phyloP scores from a whole-genome alignment of 106 monocot genomes.

The Dendrobium chrysotoxum region DNA sequence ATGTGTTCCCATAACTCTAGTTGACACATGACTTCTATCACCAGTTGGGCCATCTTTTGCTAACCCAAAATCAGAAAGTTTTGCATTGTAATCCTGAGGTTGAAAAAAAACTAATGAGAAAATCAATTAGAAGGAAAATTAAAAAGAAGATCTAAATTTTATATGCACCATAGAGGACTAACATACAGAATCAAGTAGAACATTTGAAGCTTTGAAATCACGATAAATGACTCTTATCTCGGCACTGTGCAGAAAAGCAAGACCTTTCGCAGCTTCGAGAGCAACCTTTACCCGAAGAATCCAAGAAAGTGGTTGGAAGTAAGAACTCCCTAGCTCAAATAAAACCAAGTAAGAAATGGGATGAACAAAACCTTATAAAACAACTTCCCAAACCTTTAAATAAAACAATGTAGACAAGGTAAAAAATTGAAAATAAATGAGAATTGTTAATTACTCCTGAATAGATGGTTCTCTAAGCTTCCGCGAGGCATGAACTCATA shows the following conservation, averaged over 20 bases:
- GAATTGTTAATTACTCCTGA: constrained; percentile 1
- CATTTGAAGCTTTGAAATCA: constrained; percentile 1
- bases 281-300: constrained; percentile 1
- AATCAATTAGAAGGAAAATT: neutral
- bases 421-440: neutral
- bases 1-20: neutral
- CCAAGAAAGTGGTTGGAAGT: constrained; percentile 4
- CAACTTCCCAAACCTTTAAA: neutral
- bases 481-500: neutral
- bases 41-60: constrained; percentile 9
- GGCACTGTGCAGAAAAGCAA: constrained; percentile 5
- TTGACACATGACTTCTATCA: constrained; percentile 3
- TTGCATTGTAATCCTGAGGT: neutral
- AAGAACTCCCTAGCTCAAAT: neutral
- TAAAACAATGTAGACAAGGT: neutral
- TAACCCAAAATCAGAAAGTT: constrained; percentile 6
- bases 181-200: constrained; percentile 5
- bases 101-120: neutral
- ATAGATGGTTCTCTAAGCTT: constrained; percentile 4
- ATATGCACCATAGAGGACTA: neutral
- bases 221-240: constrained; percentile 2
- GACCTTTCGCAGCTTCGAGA: neutral
- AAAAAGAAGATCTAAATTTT: neutral
- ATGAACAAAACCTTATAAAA: neutral
- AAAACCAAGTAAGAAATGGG: neutral